Evolutionary conservation across 179 eudicot genomes (phyloP).

Genomic region (Heliamphora pulchella): DNA sequence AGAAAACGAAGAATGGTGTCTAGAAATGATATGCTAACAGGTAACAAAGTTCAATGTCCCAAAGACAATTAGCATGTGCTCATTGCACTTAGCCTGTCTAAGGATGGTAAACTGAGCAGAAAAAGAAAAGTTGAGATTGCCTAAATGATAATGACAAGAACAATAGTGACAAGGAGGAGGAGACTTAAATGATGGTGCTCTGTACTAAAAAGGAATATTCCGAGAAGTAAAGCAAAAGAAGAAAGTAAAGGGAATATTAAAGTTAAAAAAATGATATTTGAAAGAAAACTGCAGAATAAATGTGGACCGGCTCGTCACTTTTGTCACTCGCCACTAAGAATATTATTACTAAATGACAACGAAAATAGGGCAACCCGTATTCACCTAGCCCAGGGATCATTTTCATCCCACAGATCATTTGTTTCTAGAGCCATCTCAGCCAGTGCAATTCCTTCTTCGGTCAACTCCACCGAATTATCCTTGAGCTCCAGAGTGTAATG

Average conservation of each 20-base stretch:
- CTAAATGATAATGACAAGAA: neutral
- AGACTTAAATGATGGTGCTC: neutral
- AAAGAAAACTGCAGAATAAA: neutral
- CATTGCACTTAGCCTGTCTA: neutral
- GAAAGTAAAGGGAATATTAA: no score
- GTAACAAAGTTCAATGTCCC: neutral
- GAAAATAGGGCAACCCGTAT: neutral
- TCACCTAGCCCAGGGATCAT: slow-evolving; percentile 99
- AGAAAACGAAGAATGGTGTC: slow-evolving; percentile 5
- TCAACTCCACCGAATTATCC: slow-evolving; percentile 92
- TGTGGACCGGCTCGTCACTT: neutral
- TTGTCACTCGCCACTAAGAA: neutral
- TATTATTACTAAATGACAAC: neutral
- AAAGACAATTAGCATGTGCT: slow-evolving; percentile 7
- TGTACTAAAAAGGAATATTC: neutral
- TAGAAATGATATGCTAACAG: neutral
- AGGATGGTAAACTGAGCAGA: neutral
- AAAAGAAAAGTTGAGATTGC: neutral
- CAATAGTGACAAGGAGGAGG: neutral
- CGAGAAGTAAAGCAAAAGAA: neutral
- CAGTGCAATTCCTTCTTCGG: slow-evolving; percentile 83
- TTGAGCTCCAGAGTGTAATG: slow-evolving; percentile 88
- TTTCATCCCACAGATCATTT: slow-evolving; percentile 94
- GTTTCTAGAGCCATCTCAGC: slow-evolving; percentile 97
- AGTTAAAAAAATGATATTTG: neutral